These are phyloP conservation scores for Immersiella caudata DNA, from an alignment of 495 filamentous ascomycete genomes.

Conservation along the genomic window DNA sequence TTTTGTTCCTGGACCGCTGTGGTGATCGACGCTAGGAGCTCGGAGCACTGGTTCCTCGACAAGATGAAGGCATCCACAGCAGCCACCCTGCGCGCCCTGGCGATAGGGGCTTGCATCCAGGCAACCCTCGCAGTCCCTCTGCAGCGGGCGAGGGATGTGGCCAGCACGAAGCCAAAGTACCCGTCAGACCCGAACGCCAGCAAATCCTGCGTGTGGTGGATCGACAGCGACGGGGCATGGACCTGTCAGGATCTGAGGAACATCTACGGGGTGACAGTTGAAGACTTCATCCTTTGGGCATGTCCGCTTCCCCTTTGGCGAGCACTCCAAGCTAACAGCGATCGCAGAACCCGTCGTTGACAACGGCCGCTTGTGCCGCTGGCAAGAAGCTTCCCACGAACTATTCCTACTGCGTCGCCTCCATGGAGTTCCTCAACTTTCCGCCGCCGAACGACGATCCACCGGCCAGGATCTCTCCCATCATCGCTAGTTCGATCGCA, in stretches of 20 bases:
- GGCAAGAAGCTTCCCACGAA: conserved; percentile 8
- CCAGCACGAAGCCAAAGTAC: conserved; percentile 1
- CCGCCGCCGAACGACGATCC: not conserved
- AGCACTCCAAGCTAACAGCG: not conserved
- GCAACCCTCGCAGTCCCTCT: not conserved
- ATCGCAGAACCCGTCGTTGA: conserved; percentile 18
- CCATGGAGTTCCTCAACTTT: conserved; percentile 3
- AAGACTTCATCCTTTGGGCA: conserved; percentile 21
- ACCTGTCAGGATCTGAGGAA: conserved; percentile 11
- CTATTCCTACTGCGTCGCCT: conserved; percentile 19
- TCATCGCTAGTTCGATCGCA: not conserved
- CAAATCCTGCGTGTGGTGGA: conserved; percentile 21
- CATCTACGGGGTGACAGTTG: conserved; percentile 7
- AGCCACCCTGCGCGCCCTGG: not conserved
- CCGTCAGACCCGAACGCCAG: conserved; percentile 16
- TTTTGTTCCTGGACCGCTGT: not conserved
- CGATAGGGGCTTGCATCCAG: not conserved
- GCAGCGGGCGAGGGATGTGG: not conserved
- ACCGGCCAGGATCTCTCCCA: not conserved
- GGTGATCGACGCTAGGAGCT: not conserved
- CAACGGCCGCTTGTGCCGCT: conserved; percentile 2
- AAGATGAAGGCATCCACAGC: not conserved
- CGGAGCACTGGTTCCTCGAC: not conserved
- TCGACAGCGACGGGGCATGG: conserved; percentile 13
- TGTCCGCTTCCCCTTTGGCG: not conserved